Conservation (phyloP, 2,329 filamentous ascomycete genomes). For the Beauveria bassiana region DNA sequence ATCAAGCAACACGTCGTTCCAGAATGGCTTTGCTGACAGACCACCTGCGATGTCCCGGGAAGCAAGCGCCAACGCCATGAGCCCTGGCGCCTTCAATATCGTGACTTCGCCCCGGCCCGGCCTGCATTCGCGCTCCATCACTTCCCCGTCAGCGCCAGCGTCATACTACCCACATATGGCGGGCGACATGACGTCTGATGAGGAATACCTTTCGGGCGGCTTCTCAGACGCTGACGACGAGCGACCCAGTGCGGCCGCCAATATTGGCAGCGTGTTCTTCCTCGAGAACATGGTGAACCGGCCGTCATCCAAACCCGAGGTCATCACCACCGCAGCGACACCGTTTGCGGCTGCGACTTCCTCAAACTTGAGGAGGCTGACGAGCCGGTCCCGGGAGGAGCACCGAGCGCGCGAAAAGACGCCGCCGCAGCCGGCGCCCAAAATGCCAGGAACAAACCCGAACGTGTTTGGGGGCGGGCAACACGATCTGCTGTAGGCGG, state of each 20-base stretch:
- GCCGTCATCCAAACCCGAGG: constrained; percentile 35
- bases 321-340: background rate
- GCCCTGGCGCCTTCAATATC: constrained; percentile 49
- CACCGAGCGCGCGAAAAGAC: constrained; percentile 23
- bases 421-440: constrained; percentile 34
- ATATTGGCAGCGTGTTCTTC: constrained; percentile 43
- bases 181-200: constrained; percentile 62
- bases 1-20: constrained; percentile 71
- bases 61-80: constrained; percentile 54
- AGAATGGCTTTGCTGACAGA: constrained; percentile 79
- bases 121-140: constrained; percentile 75
- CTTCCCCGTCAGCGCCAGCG: constrained; percentile 61
- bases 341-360: background rate
- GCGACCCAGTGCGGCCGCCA: constrained; percentile 27
- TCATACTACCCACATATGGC: constrained; percentile 46
- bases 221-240: constrained; percentile 73
- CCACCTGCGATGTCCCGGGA: constrained; percentile 54
- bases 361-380: constrained; percentile 20
- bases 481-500: constrained; percentile 26
- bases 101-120: constrained; percentile 48
- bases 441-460: constrained; percentile 25
- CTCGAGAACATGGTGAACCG: constrained; percentile 53
- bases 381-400: constrained; percentile 27
- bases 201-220: constrained; percentile 65
- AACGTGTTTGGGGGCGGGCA: constrained; percentile 26